These are phyloP conservation scores for Cryptosporidium felis DNA, from an alignment of 169 alveolate species.

Conservation along the genomic window DNA sequence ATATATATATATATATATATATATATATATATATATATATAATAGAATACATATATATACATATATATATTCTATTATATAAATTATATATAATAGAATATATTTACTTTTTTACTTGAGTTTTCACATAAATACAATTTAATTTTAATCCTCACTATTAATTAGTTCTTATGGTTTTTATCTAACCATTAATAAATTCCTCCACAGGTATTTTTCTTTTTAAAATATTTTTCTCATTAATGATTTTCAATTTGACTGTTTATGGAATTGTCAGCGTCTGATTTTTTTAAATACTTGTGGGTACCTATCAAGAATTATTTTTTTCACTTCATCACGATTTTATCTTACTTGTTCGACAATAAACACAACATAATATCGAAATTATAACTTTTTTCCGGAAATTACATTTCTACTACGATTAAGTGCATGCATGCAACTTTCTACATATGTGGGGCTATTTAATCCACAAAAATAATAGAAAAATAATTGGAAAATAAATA, in stretches of 20 bases:
- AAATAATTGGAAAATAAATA: not conserved
- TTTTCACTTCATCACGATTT: constrained; percentile 49
- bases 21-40: no score
- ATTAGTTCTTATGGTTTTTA: constrained; percentile 6
- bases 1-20: no score
- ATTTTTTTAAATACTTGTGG: constrained; percentile 29
- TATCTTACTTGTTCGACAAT: not conserved
- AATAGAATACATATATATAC: no score
- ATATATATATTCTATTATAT: no score
- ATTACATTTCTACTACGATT: not conserved
- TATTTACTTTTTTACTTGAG: constrained; percentile 1
- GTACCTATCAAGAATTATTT: constrained; percentile 28
- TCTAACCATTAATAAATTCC: not conserved
- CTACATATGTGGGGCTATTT: not conserved
- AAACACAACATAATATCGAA: not conserved
- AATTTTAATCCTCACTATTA: not conserved
- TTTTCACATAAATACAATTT: constrained; percentile 2
- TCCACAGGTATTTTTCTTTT: constrained; percentile 2
- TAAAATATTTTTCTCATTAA: not conserved
- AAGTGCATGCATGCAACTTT: constrained; percentile 48
- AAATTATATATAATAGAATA: not conserved
- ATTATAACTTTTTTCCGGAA: not conserved
- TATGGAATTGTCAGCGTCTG: constrained; percentile 20
- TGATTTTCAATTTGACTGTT: not conserved
- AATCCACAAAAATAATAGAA: not conserved